phyloP scores from a whole-genome alignment of 2,329 filamentous ascomycete genomes.

The Aspergillus neotritici region DNA sequence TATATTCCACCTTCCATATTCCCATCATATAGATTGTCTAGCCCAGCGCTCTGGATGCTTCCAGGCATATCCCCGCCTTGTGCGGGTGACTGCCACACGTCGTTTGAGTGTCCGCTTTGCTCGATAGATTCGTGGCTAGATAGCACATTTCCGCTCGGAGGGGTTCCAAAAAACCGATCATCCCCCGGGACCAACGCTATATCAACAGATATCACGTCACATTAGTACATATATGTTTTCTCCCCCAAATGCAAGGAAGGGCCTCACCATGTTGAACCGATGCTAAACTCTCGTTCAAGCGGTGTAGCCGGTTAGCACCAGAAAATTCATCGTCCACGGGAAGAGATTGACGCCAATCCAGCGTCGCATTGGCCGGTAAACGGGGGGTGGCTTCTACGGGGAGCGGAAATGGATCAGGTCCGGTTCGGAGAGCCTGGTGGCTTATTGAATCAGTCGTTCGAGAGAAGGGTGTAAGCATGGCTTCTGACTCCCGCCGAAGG shows the following conservation, averaged over 20 bases:
- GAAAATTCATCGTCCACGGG: constrained; percentile 4
- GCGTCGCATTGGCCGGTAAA: constrained; percentile 13
- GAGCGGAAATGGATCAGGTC: constrained; percentile 3
- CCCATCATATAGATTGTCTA: constrained; percentile 3
- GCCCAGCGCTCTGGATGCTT: neutral
- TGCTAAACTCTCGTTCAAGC: constrained; percentile 20
- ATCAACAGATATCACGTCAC: neutral
- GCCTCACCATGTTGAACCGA: constrained; percentile 19
- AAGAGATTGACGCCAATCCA: constrained; percentile 6
- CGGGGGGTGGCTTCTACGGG: constrained; percentile 23
- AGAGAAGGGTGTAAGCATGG: constrained; percentile 19
- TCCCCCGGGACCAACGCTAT: constrained; percentile 10
- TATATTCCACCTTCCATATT: constrained; percentile 22
- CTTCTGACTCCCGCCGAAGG: constrained; percentile 20
- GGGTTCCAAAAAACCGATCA: constrained; percentile 4
- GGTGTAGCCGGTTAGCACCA: constrained; percentile 10
- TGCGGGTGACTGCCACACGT: constrained; percentile 5
- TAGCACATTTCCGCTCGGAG: no score
- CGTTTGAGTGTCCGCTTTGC: neutral
- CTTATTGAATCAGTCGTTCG: constrained; percentile 1
- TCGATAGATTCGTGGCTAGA: neutral
- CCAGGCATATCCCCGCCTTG: constrained; percentile 9
- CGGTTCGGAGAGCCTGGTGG: neutral
- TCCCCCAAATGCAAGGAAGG: no score
- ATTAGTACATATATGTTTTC: no score